These are phyloP conservation scores for Wallacemonas sp. DNA, from an alignment of 208 protist species.

Conservation along the genomic window DNA sequence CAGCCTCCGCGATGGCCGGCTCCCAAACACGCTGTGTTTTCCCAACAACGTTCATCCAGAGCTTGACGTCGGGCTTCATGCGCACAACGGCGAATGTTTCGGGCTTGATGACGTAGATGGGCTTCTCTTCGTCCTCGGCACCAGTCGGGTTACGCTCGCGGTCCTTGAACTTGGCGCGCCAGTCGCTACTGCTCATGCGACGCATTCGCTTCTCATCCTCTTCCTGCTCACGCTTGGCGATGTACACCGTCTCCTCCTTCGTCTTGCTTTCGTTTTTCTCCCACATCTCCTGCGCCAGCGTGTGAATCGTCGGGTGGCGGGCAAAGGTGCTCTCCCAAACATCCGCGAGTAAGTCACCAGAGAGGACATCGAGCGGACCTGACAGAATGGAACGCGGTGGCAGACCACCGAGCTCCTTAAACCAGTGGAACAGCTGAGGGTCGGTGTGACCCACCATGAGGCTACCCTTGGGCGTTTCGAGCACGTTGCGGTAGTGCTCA, in stretches of 20 bases:
- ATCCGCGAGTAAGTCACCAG: constrained; percentile 73
- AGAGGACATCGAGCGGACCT: constrained; percentile 67
- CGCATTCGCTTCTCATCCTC: constrained; percentile 89
- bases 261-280: constrained; percentile 71
- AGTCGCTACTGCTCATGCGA: constrained; percentile 89
- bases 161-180: constrained; percentile 79
- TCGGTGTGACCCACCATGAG: constrained; percentile 89
- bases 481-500: constrained; percentile 72
- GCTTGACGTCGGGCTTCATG: constrained; percentile 64
- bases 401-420: constrained; percentile 81
- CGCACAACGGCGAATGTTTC: constrained; percentile 80
- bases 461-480: constrained; percentile 59
- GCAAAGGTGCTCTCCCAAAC: constrained; percentile 71
- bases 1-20: constrained; percentile 55
- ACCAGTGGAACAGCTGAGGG: constrained; percentile 89
- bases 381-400: constrained; percentile 76
- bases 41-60: constrained; percentile 71
- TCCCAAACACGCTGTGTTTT: constrained; percentile 86
- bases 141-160: constrained; percentile 82
- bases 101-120: constrained; percentile 84
- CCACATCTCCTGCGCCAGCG: constrained; percentile 85
- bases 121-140: constrained; percentile 77
- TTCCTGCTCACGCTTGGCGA: constrained; percentile 67
- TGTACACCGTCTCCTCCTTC: constrained; percentile 61
- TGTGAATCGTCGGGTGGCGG: constrained; percentile 80